These are phyloP conservation scores for Debaryomyces sp. DNA, from an alignment of 1,139 yeast genomes.

Conservation along the genomic window DNA sequence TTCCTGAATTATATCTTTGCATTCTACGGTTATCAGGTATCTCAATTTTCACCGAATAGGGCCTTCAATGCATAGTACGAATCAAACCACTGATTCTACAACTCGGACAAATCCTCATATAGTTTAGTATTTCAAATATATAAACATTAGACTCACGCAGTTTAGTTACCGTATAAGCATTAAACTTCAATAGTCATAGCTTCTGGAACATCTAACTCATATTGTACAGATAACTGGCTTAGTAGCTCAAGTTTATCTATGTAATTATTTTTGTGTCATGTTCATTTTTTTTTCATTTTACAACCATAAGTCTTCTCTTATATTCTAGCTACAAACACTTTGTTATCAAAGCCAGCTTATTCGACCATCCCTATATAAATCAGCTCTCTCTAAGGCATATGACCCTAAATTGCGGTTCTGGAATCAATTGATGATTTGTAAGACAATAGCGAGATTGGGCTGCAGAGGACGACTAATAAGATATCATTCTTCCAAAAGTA, in stretches of 20 bases:
- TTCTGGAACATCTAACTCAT: too few relatives aligned
- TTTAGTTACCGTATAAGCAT: too few relatives aligned
- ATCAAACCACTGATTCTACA: neutral
- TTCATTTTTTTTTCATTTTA: neutral
- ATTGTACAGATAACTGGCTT: too few relatives aligned
- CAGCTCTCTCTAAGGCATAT: neutral
- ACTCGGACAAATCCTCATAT: neutral
- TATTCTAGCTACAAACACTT: neutral
- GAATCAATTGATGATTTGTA: conserved; percentile 3
- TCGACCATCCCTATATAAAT: neutral
- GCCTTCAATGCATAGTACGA: neutral
- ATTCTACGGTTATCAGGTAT: neutral
- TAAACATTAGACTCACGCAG: neutral
- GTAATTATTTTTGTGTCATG: neutral
- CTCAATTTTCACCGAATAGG: neutral
- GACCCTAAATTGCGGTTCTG: neutral
- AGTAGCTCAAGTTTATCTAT: neutral
- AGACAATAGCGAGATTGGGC: neutral
- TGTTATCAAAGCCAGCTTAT: neutral
- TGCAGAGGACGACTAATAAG: neutral
- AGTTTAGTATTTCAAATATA: neutral
- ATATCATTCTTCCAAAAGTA: neutral
- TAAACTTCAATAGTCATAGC: too few relatives aligned
- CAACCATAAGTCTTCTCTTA: neutral
- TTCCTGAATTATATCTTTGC: neutral